Evolutionary conservation across 768 basidiomycete genomes (phyloP), one percentile per base, ranked within the genome.

Genomic region (Trametes cinnabarina): DNA sequence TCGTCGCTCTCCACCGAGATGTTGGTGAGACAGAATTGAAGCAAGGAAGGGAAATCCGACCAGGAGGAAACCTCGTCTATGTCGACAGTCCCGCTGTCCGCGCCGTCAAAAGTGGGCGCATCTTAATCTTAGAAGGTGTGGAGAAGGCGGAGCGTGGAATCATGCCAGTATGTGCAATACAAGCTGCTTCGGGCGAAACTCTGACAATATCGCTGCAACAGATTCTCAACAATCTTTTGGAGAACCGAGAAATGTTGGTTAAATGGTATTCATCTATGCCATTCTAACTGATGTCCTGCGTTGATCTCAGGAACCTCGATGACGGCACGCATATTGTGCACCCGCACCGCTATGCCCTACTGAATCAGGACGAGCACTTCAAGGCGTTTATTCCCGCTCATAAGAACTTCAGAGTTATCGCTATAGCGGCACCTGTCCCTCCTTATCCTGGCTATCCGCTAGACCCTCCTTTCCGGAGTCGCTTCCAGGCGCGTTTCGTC

Each of bases 71-170:
- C 57, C 72, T 87, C 2, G 77, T 82, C n/a, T 87, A 86, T 64
- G 81, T 85, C 19, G 85, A 88, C 66, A 86, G 84, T 64, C 79
- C 85, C 3, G 82, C 85, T 0, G 86, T 87, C 0, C 79, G 79
- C 43, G 86, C 86, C 4, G 85, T 82, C 20, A 88, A 86, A 64
- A 74, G 82, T 63, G 86, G 86, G 7, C 79, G 85, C 1, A 66
- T 88, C 23, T 74, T 88, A 23, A 85, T 88, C 47, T 69, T 87
- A 46, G 86, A 88, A 65, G 86, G 86, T 19, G 82, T 87, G 66
- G 86, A 88, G 67, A 87, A 86, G 69, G 85, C 85, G 6, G 85
- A 87, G 63, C 78, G 86, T 22, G 86, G 86, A 26, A 88, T 87
- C 25, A 86, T 86, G 85, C 86, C 86, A 15, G 83, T 84, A 66